phyloP scores from a whole-genome alignment of 1,139 yeast species.

The Yamadazyma buinensis region DNA sequence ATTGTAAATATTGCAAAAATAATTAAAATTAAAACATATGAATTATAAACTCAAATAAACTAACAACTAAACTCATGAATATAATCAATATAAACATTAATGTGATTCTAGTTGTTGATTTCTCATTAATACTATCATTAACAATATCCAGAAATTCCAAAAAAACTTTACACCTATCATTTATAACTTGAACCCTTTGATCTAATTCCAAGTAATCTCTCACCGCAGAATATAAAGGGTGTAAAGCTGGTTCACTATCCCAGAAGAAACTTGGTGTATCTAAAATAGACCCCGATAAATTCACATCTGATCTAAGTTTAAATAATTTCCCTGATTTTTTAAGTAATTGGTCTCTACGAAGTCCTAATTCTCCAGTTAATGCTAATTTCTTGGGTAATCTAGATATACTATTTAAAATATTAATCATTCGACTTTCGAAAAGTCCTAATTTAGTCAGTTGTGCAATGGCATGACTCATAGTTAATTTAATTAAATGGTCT shows the following conservation, averaged over 20 bases:
- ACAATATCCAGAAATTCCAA: conserved; percentile 89
- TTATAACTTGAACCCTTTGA: conserved; percentile 86
- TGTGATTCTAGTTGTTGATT: conserved; percentile 85
- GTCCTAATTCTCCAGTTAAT: conserved; percentile 79
- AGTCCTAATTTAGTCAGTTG: conserved; percentile 90
- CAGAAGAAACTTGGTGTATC: conserved; percentile 97
- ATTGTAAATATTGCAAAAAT: too few relatives aligned
- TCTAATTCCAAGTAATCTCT: conserved; percentile 92
- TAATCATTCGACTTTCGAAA: conserved; percentile 89
- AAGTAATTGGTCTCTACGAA: conserved; percentile 72
- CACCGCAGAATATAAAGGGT: conserved; percentile 85
- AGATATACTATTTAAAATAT: conserved; percentile 77
- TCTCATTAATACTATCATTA: conserved; percentile 91
- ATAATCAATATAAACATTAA: conserved; percentile 86
- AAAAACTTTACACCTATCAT: conserved; percentile 91
- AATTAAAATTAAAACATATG: too few relatives aligned
- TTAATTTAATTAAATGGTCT: conserved; percentile 86
- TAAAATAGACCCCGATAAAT: conserved; percentile 80
- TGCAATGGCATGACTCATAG: conserved; percentile 95
- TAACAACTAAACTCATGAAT: conserved; percentile 70
- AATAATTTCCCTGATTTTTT: conserved; percentile 88
- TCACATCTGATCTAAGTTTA: conserved; percentile 89
- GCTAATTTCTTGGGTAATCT: conserved; percentile 88
- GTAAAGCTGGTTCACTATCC: conserved; percentile 93
- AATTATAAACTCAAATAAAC: conserved; percentile 41